These are phyloP conservation scores for Phytophthora colocasiae DNA, from an alignment of 352 stramenopile genomes.

Conservation along the genomic window DNA sequence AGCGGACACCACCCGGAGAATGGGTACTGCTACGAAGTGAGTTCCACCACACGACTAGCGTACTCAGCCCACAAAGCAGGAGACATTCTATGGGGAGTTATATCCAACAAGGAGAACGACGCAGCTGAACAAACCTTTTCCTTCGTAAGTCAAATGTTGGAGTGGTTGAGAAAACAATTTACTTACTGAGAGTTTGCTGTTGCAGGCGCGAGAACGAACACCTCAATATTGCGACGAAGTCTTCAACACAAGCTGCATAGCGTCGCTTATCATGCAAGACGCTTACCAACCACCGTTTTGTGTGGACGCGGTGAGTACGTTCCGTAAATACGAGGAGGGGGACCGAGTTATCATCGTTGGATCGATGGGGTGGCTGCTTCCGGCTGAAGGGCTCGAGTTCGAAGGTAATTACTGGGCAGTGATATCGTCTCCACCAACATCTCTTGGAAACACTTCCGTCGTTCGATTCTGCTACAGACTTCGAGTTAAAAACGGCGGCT, in stretches of 20 bases:
- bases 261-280: constrained; percentile 1
- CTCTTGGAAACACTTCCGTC: neutral
- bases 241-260: neutral
- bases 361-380: constrained; percentile 1
- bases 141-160: neutral
- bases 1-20: neutral
- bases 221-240: constrained; percentile 2
- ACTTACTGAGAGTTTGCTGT: neutral
- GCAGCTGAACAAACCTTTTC: neutral
- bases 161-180: neutral
- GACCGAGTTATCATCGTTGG: constrained; percentile 1
- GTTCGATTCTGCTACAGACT: constrained; percentile 4
- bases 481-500: too few species aligned
- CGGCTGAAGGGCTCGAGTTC: constrained; percentile 1
- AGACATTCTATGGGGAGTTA: neutral
- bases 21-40: neutral
- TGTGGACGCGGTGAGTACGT: constrained; percentile 4
- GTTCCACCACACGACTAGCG: neutral
- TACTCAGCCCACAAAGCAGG: neutral
- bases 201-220: constrained; percentile 1
- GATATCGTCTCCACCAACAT: neutral
- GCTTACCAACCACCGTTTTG: neutral
- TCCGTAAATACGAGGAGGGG: neutral
- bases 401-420: neutral
- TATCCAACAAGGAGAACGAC: constrained; percentile 2